Evolutionary conservation across 2,329 filamentous ascomycete species (phyloP).

Genomic region (Capronia coronata): DNA sequence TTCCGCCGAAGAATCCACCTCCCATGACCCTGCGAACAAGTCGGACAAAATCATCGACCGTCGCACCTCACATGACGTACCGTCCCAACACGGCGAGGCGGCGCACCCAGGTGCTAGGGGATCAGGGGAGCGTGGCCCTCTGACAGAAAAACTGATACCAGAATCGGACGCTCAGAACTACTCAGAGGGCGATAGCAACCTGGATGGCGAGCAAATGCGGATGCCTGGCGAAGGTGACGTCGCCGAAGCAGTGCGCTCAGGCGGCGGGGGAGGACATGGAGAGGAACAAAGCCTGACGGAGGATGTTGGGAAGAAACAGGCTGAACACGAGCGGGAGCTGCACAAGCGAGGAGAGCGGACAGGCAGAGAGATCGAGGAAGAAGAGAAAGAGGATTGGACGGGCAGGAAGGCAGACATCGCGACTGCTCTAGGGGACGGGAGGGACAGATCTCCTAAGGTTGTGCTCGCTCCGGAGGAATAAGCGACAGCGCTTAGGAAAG

Average conservation of each 20-base stretch:
- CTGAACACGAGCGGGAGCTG: conserved; percentile 23
- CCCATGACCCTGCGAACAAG: conserved; percentile 18
- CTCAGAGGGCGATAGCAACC: conserved; percentile 21
- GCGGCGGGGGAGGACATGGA: conserved; percentile 24
- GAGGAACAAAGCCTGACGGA: conserved; percentile 20
- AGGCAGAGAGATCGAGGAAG: conserved; percentile 21
- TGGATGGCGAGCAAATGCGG: conserved; percentile 33
- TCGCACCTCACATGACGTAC: conserved; percentile 27
- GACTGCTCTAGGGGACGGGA: conserved; percentile 21
- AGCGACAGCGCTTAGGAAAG: neutral
- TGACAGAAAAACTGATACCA: conserved; percentile 22
- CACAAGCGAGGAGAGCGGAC: conserved; percentile 24
- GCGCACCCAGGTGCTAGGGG: conserved; percentile 26
- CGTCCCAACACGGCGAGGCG: conserved; percentile 25
- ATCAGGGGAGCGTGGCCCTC: conserved; percentile 23
- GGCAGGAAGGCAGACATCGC: conserved; percentile 27
- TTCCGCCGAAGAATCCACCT: conserved; percentile 23
- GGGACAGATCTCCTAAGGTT: conserved; percentile 19
- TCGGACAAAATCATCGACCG: conserved; percentile 23
- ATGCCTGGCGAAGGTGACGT: conserved; percentile 31
- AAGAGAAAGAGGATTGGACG: conserved; percentile 26
- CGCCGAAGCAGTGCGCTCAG: conserved; percentile 24
- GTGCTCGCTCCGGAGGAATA: conserved; percentile 29
- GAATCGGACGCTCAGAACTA: conserved; percentile 21
- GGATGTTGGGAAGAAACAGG: conserved; percentile 21